Base-by-base conservation (phyloP, 768 basidiomycete genomes). In the Russula sp. region DNA sequence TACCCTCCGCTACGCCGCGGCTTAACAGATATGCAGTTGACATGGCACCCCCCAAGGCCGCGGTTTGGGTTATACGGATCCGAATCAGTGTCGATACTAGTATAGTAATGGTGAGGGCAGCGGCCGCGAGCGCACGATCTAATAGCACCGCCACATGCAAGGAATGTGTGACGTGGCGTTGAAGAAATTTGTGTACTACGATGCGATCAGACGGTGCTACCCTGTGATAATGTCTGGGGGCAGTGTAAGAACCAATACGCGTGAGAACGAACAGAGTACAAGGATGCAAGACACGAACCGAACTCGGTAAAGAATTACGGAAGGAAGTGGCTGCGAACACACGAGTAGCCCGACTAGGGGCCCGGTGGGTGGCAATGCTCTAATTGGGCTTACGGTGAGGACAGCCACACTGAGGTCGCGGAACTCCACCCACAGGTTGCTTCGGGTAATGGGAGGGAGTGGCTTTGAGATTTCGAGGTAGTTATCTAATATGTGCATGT, bases 71-170 rank as follows among this genome's bases (percentile, higher is more conserved):
- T 88, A 77, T 95, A 97, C 1, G 93, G 94, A 75, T 96, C 93
- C 65, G 97, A 87, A 65, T 94, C 91, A 72, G 94, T 95, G 76
- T 96, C 94, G 70, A 95, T 27, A 27, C 27, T 27, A 27, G 2
- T 96, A 78, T 97, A 95, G 51, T 93, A 84, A 73, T 95, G 94
- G 75, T 96, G 94, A 5, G 95, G 94, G 63, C 96, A 89, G 80
- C 98, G 95, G 51, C 94, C 94, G 52, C 95, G 84, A 32, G 88
- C 88, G 96, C 96, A 98, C 96, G 95, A 98, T 74, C 91, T 89
- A 77, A 98, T 95, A 22, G 91, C 87, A 57, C 95, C 97, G 11
- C 86, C 82, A 31, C 89, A 69, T n/a, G 93, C 90, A 51, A 97
- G 84, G 67, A 82, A 76, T 71, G 91, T 95, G 72, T 98, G 3